These are phyloP conservation scores for Lichtheimia hyalospora DNA, from an alignment of 371 early-diverging fungal genomes.

Conservation along the genomic window DNA sequence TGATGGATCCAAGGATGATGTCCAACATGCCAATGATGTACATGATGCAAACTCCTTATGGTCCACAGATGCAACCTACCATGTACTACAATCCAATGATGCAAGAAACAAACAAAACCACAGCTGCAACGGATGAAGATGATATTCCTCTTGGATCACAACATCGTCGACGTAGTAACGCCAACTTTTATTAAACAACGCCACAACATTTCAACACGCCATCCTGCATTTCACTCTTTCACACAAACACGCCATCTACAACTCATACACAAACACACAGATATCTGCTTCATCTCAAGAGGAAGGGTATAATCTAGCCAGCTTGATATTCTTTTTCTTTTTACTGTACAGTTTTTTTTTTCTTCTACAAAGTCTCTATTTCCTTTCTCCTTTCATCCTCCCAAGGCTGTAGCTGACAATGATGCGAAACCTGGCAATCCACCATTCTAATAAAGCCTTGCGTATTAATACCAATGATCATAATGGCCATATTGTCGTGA, in stretches of 20 bases:
- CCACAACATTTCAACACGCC: no score
- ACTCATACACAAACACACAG: no score
- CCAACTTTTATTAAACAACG: constrained; percentile 3
- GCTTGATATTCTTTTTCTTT: no score
- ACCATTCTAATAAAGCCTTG: constrained; percentile 5
- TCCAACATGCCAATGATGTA: constrained; percentile 16
- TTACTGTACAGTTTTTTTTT: not conserved
- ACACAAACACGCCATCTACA: no score
- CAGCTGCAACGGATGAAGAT: constrained; percentile 31
- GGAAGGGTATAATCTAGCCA: no score
- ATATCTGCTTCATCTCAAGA: no score
- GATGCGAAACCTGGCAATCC: constrained; percentile 2
- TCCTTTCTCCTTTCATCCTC: not conserved
- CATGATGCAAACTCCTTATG: constrained; percentile 18
- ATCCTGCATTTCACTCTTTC: no score
- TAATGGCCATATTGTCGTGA: not conserved
- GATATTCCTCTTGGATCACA: constrained; percentile 22
- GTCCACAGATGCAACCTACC: constrained; percentile 1
- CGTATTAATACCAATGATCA: not conserved
- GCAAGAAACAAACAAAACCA: constrained; percentile 2
- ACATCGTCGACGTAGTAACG: constrained; percentile 8
- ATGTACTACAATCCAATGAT: constrained; percentile 10
- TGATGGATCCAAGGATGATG: constrained; percentile 40
- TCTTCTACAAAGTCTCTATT: not conserved
- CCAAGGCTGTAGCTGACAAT: not conserved